phyloP scores from a whole-genome alignment of 2,329 filamentous ascomycete genomes.

The Penicillium paneum region DNA sequence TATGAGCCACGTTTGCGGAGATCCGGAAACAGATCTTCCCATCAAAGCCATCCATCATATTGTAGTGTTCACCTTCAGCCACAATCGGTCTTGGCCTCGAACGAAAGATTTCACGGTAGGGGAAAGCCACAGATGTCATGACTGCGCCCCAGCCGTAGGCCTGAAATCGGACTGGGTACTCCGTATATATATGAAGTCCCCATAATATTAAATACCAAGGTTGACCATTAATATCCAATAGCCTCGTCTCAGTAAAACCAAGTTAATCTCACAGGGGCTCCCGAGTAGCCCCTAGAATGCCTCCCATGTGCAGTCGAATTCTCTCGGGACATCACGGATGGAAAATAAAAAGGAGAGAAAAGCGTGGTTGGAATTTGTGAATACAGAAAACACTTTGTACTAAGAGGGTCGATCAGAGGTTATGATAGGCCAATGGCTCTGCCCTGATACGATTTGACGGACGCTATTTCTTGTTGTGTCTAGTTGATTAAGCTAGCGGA shows the following conservation, averaged over 20 bases:
- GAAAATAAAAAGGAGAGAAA: background rate
- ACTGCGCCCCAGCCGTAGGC: background rate
- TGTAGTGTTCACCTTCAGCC: background rate
- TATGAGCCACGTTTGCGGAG: constrained; percentile 10
- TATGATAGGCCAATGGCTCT: too few species aligned
- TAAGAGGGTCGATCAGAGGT: background rate
- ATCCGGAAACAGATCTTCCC: constrained; percentile 4
- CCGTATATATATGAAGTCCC: background rate
- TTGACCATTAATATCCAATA: background rate
- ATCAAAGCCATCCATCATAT: background rate
- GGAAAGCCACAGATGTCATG: constrained; percentile 10
- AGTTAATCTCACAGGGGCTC: background rate
- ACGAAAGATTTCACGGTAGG: background rate
- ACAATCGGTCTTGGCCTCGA: background rate
- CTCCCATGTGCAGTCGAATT: background rate
- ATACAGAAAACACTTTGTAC: background rate
- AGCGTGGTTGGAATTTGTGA: background rate
- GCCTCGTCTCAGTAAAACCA: background rate
- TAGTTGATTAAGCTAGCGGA: background rate
- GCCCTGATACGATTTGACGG: too few species aligned
- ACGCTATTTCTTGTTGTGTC: background rate
- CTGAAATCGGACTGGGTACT: background rate
- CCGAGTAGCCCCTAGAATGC: background rate
- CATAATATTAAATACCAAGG: background rate
- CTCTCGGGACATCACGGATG: constrained; percentile 2